Percentiles rank a stretch among this genome's conserved stretches.
These are phyloP conservation scores for Sugiyamaella valdiviana DNA, from an alignment of 805 yeast species.

Conservation along the genomic window DNA sequence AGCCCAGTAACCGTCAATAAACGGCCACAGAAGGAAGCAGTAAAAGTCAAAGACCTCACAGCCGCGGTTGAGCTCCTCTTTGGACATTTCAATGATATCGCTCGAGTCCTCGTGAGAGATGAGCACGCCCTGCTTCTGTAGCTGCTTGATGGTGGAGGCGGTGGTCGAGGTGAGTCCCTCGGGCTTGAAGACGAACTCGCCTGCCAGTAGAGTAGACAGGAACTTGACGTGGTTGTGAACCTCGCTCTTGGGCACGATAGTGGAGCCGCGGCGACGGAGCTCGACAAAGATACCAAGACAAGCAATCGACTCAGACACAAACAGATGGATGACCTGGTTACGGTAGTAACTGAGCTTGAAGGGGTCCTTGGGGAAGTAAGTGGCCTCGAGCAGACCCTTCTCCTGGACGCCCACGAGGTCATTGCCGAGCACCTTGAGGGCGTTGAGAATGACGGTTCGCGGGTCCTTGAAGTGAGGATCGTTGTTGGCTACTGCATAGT, in stretches of 20 bases:
- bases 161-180: slow-evolving; percentile 33
- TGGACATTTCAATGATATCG: slow-evolving; percentile 19
- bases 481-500: slow-evolving; percentile 15
- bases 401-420: slow-evolving; percentile 31
- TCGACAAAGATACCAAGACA: slow-evolving; percentile 36
- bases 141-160: slow-evolving; percentile 25
- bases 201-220: slow-evolving; percentile 33
- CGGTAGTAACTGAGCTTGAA: slow-evolving; percentile 54
- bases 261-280: slow-evolving; percentile 24
- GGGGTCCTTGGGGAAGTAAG: slow-evolving; percentile 40
- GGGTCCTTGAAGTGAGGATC: slow-evolving; percentile 17
- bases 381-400: slow-evolving; percentile 34
- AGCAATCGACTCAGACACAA: slow-evolving; percentile 46
- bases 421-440: slow-evolving; percentile 36
- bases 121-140: slow-evolving; percentile 30
- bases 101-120: slow-evolving; percentile 18
- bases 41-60: slow-evolving; percentile 36
- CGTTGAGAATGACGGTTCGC: slow-evolving; percentile 34
- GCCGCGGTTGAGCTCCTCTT: slow-evolving; percentile 15
- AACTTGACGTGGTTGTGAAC: slow-evolving; percentile 30
- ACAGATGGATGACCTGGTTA: slow-evolving; percentile 49
- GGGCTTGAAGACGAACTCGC: slow-evolving; percentile 36
- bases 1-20: slow-evolving; percentile 40
- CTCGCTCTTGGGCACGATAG: slow-evolving; percentile 23
- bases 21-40: slow-evolving; percentile 40